Evolutionary conservation across 345 rosid genomes (phyloP), one percentile per base, ranked within the genome.

Genomic region (Laguncularia racemosa): DNA sequence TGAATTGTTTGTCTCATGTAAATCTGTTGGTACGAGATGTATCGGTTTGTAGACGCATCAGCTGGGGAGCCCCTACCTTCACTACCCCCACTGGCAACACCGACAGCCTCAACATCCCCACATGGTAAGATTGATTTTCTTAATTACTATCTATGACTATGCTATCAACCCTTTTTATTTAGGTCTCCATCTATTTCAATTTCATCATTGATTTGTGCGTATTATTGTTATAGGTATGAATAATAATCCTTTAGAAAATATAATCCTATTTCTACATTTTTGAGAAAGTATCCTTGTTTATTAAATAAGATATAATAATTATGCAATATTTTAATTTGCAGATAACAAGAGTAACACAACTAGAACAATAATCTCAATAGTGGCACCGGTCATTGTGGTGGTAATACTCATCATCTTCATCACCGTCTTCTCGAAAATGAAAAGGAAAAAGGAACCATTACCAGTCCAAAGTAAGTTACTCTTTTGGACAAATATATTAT

Each of bases 361-460:
- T 33, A 20, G 46, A 11, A 55, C 52, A 12, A 11, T 48, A 46
- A 44, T 48, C 20, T 62, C 58, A 13, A 47, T 59, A 16, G 53
- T 57, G 58, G 59, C 61, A 49, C 60, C 66, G 19, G 43, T 51
- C 15, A 53, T 50, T 40, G 56, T 52, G 12, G 20, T 38, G 20
- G 13, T 50, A 13, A 13, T 53, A 21, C 23, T 56, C 12, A 17
- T 55, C 6, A 18, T 51, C 54, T 18, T 48, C 23, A 16, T 64
- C 47, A 14, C 44, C 53, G 15, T 63, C 40, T 54, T 60, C 65
- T 23, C 61, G 4, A 7, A 11, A 16, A 64, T 46, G 43, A 53
- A 44, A 20, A 47, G 40, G 40, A 33, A 33, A 33, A 33, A 38
- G 15, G 16, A 0, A 3, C 5, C 10, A 5, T 12, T 3, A 55